Base-by-base conservation (phyloP, 106 monocot genomes). In the Amphibolis antarctica region DNA sequence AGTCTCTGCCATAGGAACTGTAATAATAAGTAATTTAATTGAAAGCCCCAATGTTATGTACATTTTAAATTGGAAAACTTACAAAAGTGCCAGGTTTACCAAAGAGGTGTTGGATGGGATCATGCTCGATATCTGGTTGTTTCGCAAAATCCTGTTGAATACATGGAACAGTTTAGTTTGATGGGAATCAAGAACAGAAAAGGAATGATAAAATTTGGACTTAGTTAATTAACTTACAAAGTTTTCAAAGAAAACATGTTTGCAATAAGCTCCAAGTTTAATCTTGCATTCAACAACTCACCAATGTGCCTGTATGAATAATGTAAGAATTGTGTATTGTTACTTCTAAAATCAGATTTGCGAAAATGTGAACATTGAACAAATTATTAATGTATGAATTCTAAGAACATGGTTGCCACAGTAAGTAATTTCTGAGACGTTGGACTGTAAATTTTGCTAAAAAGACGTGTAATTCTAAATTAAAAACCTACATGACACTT, bases 231-330 rank as follows among this genome's bases (percentile, higher is more conserved):
- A 10, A 25, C 74, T 75, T 84, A 92, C 92, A 92, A 72, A 25
- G 62, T 78, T 66, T 24, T 80, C 62, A 92, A 71, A 54, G 86
- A 84, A 50, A 79, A 81, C 78, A 87, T 49, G 42, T 79, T 92
- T 46, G 55, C 74, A 42, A 92, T 61, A 44, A 92, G 85, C 28
- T 28, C 61, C 72, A 92, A 48, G 0, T 84, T 68, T 51, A 86
- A 92, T 70, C 73, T 84, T 44, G 79, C 79, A 66, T 74, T 84
- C 73, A 47, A 24, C 48, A 92, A 70, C 44, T 92, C 92, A 48
- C 92, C 92, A 42, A 92, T 84, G 0, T 82, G 79, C 66, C 92
- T 92, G 82, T 51, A 71, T 50, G 55, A 57, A 22, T 54, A 54
- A 54, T 10, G 18, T 12, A 19, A 22, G 54, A 54, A 48, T 48